Evolutionary conservation across 768 basidiomycete genomes (phyloP), one percentile per base, ranked within the genome.

Genomic region (Tricholoma bakamatsutake): DNA sequence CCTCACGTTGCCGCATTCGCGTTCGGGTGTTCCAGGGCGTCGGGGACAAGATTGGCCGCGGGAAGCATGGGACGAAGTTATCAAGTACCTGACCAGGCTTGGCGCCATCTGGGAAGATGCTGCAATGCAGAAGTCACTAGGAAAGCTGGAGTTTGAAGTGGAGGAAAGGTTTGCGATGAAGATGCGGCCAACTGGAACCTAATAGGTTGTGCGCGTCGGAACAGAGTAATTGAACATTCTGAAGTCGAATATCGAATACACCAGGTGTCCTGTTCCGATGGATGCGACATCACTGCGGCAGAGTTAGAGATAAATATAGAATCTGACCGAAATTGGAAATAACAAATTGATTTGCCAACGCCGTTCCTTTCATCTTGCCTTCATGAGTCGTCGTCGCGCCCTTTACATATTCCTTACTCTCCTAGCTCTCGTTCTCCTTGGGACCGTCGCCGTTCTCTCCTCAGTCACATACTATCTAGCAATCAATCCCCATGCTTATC

Each of bases 401-500:
- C 57, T 80, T 60, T 75, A 75, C 64, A 67, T 74, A 58, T 71
- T 73, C 59, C 74, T 80, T 58, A 69, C 71, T 55, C 61, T 80
- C 60, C 73, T 96, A 63, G 85, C 83, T 55, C 79, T 93, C 62
- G 71, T 95, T 74, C 85, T 98, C 55, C 63, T 90, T 18, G 93
- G 93, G 46, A 98, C 95, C 17, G 83, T 97, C 71, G 63, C 90
- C 70, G 93, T 98, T 56, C 85, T 98, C 68, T 90, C 90, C 8
- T 93, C 91, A 21, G 82, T 98, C 48, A 88, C 93, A 17, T 91
- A 88, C 70, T 95, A 93, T 67, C 87, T 96, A 58, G 79, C 84
- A 58, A 93, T 98, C 65, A 82, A 87, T 69, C 70, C 82, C 50
- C 72, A 76, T 35, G 93, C 92, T 27, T 94, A 92, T 70, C 76